Evolutionary conservation across 768 basidiomycete species (phyloP).

Genomic region (Podaxis sp.): DNA sequence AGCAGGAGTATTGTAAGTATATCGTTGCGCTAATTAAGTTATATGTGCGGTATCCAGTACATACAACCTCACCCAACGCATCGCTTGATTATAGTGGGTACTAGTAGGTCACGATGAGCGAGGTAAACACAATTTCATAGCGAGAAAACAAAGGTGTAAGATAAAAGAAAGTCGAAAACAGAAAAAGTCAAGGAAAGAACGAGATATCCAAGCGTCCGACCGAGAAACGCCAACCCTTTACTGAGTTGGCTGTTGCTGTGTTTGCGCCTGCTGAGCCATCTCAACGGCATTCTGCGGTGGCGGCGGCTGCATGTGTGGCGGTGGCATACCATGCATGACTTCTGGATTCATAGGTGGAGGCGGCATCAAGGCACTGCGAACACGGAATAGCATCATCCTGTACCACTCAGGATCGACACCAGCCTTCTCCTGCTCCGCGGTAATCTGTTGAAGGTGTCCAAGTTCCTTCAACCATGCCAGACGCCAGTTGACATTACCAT

Average conservation of each 20-base stretch:
- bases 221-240: constrained; percentile 23
- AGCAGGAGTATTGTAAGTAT: background rate
- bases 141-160: constrained; percentile 5
- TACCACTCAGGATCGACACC: constrained; percentile 85
- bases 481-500: constrained; percentile 81
- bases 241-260: constrained; percentile 28
- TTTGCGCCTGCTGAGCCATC: constrained; percentile 35
- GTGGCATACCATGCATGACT: constrained; percentile 47
- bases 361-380: constrained; percentile 70
- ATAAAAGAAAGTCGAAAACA: background rate
- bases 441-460: constrained; percentile 70
- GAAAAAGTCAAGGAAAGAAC: background rate
- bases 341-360: constrained; percentile 51
- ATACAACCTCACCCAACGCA: constrained; percentile 14
- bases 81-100: background rate
- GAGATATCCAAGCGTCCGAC: constrained; percentile 8
- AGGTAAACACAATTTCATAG: constrained; percentile 9
- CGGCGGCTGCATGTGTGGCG: constrained; percentile 37
- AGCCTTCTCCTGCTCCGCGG: constrained; percentile 79
- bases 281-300: constrained; percentile 39
- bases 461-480: constrained; percentile 81
- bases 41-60: constrained; percentile 8
- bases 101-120: background rate
- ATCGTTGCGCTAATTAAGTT: constrained; percentile 13
- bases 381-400: constrained; percentile 80